A percentile compares a stretch with the other conserved stretches of the same genome.
These are phyloP conservation scores for Botrytis porri DNA, from an alignment of 2,329 filamentous ascomycete species.

Conservation along the genomic window DNA sequence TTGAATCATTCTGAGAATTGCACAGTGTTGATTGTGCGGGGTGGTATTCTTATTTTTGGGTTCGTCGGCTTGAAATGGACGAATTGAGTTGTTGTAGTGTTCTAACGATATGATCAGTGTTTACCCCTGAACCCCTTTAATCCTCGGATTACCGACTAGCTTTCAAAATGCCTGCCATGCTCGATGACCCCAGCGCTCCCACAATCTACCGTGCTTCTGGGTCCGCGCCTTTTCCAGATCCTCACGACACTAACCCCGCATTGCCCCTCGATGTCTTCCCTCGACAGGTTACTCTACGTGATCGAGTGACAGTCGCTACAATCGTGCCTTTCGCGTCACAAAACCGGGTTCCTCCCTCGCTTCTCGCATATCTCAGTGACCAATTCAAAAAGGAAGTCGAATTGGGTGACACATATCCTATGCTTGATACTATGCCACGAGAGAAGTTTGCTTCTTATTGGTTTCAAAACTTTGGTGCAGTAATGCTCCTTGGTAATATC, in stretches of 20 bases:
- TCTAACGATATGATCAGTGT: slow-evolving; percentile 8
- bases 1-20: neutral
- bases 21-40: neutral
- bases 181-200: slow-evolving; percentile 57
- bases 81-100: neutral
- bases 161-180: slow-evolving; percentile 55
- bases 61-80: neutral
- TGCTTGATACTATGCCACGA: slow-evolving; percentile 60
- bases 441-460: slow-evolving; percentile 66
- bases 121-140: slow-evolving; percentile 13
- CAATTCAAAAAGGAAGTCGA: slow-evolving; percentile 71
- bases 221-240: slow-evolving; percentile 48
- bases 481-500: slow-evolving; percentile 67
- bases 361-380: slow-evolving; percentile 62
- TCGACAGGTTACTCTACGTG: slow-evolving; percentile 62
- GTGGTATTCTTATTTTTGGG: neutral
- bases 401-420: slow-evolving; percentile 70
- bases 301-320: slow-evolving; percentile 65
- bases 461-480: slow-evolving; percentile 70
- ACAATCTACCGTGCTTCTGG: slow-evolving; percentile 55
- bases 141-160: slow-evolving; percentile 10
- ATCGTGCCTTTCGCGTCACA: slow-evolving; percentile 64
- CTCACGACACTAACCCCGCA: slow-evolving; percentile 49
- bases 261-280: slow-evolving; percentile 48
- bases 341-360: slow-evolving; percentile 56